Conservation (phyloP, 2,329 filamentous ascomycete genomes). For the Beauveria scarabaeidicola region DNA sequence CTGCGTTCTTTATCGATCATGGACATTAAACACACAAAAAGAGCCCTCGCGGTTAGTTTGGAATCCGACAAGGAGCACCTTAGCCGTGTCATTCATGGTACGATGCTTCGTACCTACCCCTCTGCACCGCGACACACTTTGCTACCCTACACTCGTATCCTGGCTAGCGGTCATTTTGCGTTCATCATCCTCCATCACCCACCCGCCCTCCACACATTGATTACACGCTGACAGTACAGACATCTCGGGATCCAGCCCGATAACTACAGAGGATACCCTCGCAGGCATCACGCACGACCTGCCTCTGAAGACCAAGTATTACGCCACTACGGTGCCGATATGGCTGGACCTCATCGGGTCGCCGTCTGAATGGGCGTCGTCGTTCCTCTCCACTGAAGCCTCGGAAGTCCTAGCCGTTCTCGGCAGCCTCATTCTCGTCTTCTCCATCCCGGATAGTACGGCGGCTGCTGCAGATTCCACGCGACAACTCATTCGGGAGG, state of each 20-base stretch:
- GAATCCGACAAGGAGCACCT: slow-evolving; percentile 38
- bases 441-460: slow-evolving; percentile 19
- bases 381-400: slow-evolving; percentile 53
- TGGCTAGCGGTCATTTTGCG: no score
- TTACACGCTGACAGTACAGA: slow-evolving; percentile 27
- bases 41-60: slow-evolving; percentile 50
- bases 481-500: slow-evolving; percentile 38
- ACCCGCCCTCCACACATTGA: neutral
- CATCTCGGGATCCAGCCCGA: slow-evolving; percentile 40
- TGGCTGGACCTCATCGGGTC: slow-evolving; percentile 57
- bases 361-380: slow-evolving; percentile 45
- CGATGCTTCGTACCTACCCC: neutral
- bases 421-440: slow-evolving; percentile 46
- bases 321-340: slow-evolving; percentile 50
- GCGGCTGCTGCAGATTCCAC: slow-evolving; percentile 13
- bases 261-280: slow-evolving; percentile 32
- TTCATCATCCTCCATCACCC: neutral
- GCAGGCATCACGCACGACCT: slow-evolving; percentile 53
- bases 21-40: slow-evolving; percentile 42
- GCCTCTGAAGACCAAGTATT: slow-evolving; percentile 50
- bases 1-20: neutral
- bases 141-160: neutral
- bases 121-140: neutral
- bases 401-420: slow-evolving; percentile 52
- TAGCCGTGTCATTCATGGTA: slow-evolving; percentile 46